phyloP scores from a whole-genome alignment of 345 rosid species.

The Lumnitzera littorea region DNA sequence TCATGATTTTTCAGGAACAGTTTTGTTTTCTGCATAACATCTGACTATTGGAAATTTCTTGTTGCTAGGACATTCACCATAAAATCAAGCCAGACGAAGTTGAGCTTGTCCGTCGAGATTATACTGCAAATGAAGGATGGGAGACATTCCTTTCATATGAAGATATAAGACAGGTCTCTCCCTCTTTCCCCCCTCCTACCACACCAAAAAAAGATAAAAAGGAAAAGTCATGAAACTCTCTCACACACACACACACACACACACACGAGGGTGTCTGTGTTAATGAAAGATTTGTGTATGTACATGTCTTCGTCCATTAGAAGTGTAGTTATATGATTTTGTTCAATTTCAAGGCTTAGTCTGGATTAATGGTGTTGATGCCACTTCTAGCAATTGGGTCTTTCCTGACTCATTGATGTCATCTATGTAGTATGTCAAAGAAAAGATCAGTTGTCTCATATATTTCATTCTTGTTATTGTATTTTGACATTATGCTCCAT shows the following conservation, averaged over 20 bases:
- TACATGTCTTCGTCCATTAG: too few species aligned
- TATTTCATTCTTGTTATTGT: too few species aligned
- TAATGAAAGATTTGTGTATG: too few species aligned
- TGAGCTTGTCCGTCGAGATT: constrained; percentile 98
- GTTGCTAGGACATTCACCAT: constrained; percentile 83
- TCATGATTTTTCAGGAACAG: not conserved
- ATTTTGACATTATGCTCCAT: not conserved
- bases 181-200: not conserved
- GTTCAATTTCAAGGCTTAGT: too few species aligned
- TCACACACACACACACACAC: not conserved
- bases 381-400: not conserved
- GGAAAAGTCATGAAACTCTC: not conserved
- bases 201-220: not conserved
- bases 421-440: too few species aligned
- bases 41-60: constrained; percentile 10
- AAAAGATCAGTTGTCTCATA: too few species aligned
- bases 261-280: too few species aligned
- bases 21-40: constrained; percentile 4
- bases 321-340: too few species aligned
- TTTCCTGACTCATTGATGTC: too few species aligned
- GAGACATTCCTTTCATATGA: constrained; percentile 96
- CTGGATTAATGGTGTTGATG: too few species aligned
- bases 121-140: constrained; percentile 98
- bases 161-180: constrained; percentile 82
- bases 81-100: constrained; percentile 95